Percentiles rank a stretch among this genome's conserved stretches.
These are phyloP conservation scores for Dendrocalamus sinicus DNA, from an alignment of 176 grass and related monocot species.

Conservation along the genomic window DNA sequence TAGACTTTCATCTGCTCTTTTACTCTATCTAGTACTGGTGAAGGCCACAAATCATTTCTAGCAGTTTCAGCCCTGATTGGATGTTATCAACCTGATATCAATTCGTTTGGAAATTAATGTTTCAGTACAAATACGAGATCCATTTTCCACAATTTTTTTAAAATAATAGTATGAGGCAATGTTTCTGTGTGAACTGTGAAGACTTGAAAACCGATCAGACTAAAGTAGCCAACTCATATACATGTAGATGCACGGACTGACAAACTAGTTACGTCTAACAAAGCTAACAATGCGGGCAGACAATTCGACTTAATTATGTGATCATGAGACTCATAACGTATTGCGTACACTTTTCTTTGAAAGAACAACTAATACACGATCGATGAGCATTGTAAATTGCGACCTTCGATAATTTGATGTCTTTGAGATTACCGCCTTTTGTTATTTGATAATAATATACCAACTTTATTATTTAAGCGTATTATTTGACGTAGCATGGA, in stretches of 20 bases:
- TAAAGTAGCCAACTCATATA: constrained; percentile 14
- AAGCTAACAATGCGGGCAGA: constrained; percentile 1
- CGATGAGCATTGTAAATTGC: neutral
- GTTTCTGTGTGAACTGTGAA: neutral
- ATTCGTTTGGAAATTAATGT: neutral
- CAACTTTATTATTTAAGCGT: neutral
- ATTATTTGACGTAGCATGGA: constrained; percentile 1
- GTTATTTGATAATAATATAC: neutral
- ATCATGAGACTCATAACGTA: constrained; percentile 19
- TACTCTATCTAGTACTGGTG: neutral
- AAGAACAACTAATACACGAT: neutral
- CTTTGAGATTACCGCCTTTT: neutral
- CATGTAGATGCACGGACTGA: constrained; percentile 8
- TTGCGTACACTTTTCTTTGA: neutral
- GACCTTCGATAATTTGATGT: neutral
- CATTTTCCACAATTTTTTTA: neutral
- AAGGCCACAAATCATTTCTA: neutral
- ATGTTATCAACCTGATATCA: neutral
- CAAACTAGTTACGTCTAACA: constrained; percentile 17
- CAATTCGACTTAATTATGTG: constrained; percentile 10
- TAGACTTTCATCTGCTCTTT: neutral
- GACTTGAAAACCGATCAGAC: neutral
- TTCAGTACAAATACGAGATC: neutral
- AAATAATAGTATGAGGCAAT: neutral
- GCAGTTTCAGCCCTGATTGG: neutral